Percentiles rank a stretch among this genome's conserved stretches.
phyloP scores from a whole-genome alignment of 2,329 filamentous ascomycete species.

The Pseudogymnoascus sp. region DNA sequence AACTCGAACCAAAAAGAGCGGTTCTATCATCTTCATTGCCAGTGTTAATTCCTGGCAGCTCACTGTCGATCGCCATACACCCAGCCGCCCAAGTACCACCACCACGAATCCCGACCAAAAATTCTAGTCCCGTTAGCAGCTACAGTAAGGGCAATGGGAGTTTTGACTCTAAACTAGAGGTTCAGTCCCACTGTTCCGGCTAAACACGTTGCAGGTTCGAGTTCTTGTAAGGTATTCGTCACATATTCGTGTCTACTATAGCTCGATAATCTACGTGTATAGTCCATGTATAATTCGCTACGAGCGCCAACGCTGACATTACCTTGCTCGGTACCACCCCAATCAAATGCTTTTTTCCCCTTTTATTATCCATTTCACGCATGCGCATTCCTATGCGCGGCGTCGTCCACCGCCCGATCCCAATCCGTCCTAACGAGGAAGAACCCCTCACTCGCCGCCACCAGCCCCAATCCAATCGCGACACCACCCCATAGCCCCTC shows the following conservation, averaged over 20 bases:
- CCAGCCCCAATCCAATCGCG: constrained; percentile 49
- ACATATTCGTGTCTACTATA: not conserved
- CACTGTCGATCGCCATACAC: not conserved
- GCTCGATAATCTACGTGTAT: not conserved
- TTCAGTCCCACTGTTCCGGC: not conserved
- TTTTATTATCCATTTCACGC: constrained; percentile 18
- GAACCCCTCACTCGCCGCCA: constrained; percentile 45
- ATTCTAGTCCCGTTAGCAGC: not conserved
- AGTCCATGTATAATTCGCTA: not conserved
- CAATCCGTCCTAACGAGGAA: constrained; percentile 50
- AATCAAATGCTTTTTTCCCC: not conserved
- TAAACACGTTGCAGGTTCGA: not conserved
- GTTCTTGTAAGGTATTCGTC: not conserved
- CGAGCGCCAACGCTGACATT: not conserved
- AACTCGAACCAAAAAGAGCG: not conserved
- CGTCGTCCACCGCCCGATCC: constrained; percentile 54
- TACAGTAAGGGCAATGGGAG: not conserved
- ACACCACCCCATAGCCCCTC: constrained; percentile 76
- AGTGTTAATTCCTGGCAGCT: not conserved
- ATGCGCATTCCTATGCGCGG: constrained; percentile 44
- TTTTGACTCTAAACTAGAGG: not conserved
- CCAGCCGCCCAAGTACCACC: not conserved
- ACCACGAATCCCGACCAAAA: not conserved
- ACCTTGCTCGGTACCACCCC: not conserved
- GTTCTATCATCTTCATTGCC: not conserved